phyloP scores from a whole-genome alignment of 2,329 filamentous ascomycete species.

The Fusarium tjaetaba region DNA sequence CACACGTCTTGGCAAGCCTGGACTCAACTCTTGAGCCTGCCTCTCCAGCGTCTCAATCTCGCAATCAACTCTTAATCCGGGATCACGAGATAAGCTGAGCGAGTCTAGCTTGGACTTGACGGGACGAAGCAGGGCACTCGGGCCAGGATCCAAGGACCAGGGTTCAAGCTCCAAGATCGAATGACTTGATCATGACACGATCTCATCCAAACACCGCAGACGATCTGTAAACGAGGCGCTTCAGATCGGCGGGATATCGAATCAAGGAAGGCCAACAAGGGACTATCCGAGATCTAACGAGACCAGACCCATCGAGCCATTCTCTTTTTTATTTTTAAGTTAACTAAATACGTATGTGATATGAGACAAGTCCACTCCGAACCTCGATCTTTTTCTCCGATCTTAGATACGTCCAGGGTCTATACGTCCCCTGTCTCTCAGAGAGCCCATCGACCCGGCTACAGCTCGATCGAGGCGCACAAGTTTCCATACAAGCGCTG shows the following conservation, averaged over 20 bases:
- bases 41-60: neutral
- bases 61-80: neutral
- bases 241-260: neutral
- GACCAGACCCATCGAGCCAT: neutral
- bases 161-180: neutral
- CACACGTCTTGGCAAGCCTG: constrained; percentile 13
- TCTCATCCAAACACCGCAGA: neutral
- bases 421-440: neutral
- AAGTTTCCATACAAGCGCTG: neutral
- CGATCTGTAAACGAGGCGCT: neutral
- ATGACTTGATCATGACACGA: neutral
- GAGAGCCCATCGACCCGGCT: neutral
- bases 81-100: neutral
- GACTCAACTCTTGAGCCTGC: neutral
- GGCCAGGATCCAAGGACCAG: neutral
- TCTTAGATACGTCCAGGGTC: neutral
- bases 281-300: neutral
- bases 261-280: neutral
- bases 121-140: neutral
- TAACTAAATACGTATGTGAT: neutral
- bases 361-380: constrained; percentile 5
- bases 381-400: constrained; percentile 26
- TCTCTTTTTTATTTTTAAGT: neutral
- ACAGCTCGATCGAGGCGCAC: neutral
- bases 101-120: neutral